Percentiles rank a stretch among this genome's conserved stretches.
phyloP scores from a whole-genome alignment of 768 basidiomycete species.

The Pholiota molesta region DNA sequence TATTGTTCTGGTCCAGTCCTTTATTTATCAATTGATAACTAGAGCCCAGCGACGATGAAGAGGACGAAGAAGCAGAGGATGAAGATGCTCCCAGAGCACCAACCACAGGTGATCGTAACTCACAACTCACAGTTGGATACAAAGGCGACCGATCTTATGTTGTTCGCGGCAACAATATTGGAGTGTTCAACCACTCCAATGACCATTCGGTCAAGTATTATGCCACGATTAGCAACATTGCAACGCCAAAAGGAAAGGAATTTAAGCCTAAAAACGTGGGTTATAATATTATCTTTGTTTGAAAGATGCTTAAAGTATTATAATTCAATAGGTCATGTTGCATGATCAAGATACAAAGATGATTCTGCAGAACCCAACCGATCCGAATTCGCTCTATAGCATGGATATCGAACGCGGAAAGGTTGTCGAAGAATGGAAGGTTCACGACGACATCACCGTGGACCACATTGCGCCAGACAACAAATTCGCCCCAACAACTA shows the following conservation, averaged over 20 bases:
- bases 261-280: conserved; percentile 87
- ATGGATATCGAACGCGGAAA: conserved; percentile 96
- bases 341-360: conserved; percentile 97
- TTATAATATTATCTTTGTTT: conserved; percentile 9
- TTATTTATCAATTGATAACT: background rate
- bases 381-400: conserved; percentile 81
- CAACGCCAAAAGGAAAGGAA: conserved; percentile 76
- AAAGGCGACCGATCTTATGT: conserved; percentile 95
- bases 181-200: conserved; percentile 79
- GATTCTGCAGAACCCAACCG: conserved; percentile 84
- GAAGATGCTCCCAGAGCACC: conserved; percentile 44
- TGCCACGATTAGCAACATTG: conserved; percentile 83
- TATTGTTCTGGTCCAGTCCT: background rate
- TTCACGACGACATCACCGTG: conserved; percentile 87
- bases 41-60: conserved; percentile 48
- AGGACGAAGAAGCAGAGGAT: conserved; percentile 46
- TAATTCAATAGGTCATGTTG: conserved; percentile 77
- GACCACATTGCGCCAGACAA: conserved; percentile 89
- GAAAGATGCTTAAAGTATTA: background rate
- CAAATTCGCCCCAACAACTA: conserved; percentile 94
- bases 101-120: conserved; percentile 71
- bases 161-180: conserved; percentile 88
- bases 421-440: conserved; percentile 98
- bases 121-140: conserved; percentile 91
- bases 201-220: conserved; percentile 79